Evolutionary conservation across 768 basidiomycete genomes (phyloP), one percentile per base, ranked within the genome.

Genomic region (Mycena chlorophos): DNA sequence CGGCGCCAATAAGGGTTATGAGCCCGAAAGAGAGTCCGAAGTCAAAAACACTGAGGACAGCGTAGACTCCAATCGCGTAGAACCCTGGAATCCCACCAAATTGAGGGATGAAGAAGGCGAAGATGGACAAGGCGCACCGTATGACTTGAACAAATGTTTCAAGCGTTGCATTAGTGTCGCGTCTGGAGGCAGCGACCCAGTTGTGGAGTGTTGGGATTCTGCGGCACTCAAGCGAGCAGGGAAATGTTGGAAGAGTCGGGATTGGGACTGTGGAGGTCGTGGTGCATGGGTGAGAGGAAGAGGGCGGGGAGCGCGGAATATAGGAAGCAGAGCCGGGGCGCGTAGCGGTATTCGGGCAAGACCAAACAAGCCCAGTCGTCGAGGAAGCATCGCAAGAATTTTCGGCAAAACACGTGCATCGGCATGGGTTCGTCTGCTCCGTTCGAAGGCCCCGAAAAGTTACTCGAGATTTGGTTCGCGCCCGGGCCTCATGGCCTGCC

Each of bases 391-490:
- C 2, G 43, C 8, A 46, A 46, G 45, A 46, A 26, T 43, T 43
- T 60, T 29, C n/a, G n/a, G n/a, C n/a, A n/a, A n/a, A n/a, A n/a
- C n/a, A n/a, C 25, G 28, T 56, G n/a, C 29, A 43, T 17, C 45
- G 23, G 6, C 13, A 20, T 46, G 25, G 27, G 23, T 25, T 46
- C 45, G 8, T 74, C 76, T 47, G 72, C 80, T 30, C 88, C 89
- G 14, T 96, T 95, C 64, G 94, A 95, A 71, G 94, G 94, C 20
- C 89, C 94, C 57, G 94, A 96, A 75, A 96, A 96, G 69, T 82
- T 98, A 38, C 83, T 98, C 43, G 97, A 99, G 75, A 84, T 98
- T 48, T 98, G 97, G 97, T 98, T 98, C 73, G 86, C 90, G 1
- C 91, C 93, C 13, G 87, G 87, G 6, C 73, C 86, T 4, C 78